phyloP scores from a whole-genome alignment of 2,329 filamentous ascomycete genomes.

The Tolypocladium paradoxum region DNA sequence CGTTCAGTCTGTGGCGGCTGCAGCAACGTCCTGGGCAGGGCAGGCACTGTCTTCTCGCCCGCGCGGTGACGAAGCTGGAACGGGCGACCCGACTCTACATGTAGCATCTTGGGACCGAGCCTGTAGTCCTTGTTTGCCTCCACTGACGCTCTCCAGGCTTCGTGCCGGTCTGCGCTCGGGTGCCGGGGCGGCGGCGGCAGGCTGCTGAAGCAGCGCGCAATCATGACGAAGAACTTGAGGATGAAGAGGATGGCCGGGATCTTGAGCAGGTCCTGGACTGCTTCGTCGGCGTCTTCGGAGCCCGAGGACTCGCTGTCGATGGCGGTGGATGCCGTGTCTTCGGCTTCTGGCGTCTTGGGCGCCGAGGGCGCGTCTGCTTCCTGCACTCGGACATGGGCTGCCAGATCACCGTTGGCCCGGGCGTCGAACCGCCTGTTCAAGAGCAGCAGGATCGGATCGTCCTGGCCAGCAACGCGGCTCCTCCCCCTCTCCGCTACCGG shows the following conservation, averaged over 20 bases:
- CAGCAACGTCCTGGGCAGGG: background rate
- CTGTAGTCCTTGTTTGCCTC: background rate
- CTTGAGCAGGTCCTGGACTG: background rate
- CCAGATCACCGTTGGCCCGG: background rate
- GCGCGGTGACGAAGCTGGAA: background rate
- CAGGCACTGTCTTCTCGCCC: background rate
- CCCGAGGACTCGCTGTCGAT: background rate
- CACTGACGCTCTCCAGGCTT: background rate
- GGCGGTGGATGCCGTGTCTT: background rate
- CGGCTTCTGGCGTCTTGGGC: background rate
- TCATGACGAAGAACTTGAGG: constrained; percentile 1
- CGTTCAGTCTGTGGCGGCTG: background rate
- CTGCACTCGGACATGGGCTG: background rate
- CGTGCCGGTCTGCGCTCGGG: background rate
- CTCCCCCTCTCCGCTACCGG: background rate
- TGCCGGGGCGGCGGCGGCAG: background rate
- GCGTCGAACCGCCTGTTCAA: background rate
- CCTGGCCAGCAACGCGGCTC: background rate
- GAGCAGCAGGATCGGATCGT: background rate
- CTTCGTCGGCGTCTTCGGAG: background rate
- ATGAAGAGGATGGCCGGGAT: constrained; percentile 1
- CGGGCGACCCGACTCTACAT: background rate
- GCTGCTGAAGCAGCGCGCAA: background rate
- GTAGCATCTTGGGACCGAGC: background rate
- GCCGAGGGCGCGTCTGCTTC: background rate